Evolutionary conservation across 202 grass and related monocot genomes (phyloP), one percentile per base, ranked within the genome.

Genomic region (Hordeum pubiflorum): DNA sequence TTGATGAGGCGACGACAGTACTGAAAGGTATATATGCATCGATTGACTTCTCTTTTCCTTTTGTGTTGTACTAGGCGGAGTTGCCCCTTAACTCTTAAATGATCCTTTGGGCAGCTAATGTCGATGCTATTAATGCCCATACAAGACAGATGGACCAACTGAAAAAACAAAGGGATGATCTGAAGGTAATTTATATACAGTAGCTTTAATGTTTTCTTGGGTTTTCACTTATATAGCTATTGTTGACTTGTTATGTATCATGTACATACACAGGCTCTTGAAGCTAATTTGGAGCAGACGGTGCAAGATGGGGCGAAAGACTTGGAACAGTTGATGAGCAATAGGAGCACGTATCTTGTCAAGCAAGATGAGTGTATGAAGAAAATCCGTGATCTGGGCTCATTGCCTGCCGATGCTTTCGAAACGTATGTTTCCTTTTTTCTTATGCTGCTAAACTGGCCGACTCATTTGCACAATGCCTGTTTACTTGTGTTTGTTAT

Each of bases 321-420:
- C 60, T 84, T 99, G 59, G 96, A 99, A 80, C 96, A 93, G 67
- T 86, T 93, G 58, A 88, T 99, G 86, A 91, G 82, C 79, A 92
- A 80, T 61, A 89, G 96, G 80, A 98, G 63, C 58, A 85, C 66
- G 21, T 83, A 95, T 89, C 76, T 95, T 59, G 79, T 92, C 12
- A 98, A 95, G 67, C 96, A 98, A 85, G 96, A 98, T 36, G 96
- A 98, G 22, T 95, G 90, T 81, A 88, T 88, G 92, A 98, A 93
- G 85, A 98, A 98, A 79, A 98, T 98, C 43, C 84, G 96, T 73
- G 96, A 98, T 70, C 81, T 98, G 77, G 96, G 96, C 41, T 95
- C 92, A 11, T 88, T 98, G 86, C 96, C 96, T 76, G 88, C 92
- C 76, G 90, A 98, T 88, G 92, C 92, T 85, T 98, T 95, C 85